phyloP scores from a whole-genome alignment of 2,329 filamentous ascomycete genomes.

The Exutisphaerella laricina region DNA sequence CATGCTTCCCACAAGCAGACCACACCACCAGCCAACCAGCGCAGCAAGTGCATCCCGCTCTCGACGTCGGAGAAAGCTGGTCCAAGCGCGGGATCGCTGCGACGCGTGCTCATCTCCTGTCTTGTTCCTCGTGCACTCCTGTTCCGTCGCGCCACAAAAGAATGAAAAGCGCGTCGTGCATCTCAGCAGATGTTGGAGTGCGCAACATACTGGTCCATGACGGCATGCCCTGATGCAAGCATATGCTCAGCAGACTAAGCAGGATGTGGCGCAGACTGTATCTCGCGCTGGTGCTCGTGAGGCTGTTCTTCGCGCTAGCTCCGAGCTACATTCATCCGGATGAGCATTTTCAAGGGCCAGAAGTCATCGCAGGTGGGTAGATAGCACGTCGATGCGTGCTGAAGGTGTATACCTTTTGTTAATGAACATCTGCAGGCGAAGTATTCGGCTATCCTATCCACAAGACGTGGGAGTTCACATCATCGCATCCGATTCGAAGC shows the following conservation, averaged over 20 bases:
- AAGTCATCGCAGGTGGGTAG: conserved; percentile 91
- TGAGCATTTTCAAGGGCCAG: conserved; percentile 97
- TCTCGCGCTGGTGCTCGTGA: conserved; percentile 69
- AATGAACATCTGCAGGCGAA: conserved; percentile 55
- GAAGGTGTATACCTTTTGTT: not conserved
- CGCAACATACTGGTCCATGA: not conserved
- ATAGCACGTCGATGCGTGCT: too few species aligned
- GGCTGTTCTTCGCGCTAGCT: conserved; percentile 88
- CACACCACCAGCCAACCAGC: too few species aligned
- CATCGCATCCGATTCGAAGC: conserved; percentile 81
- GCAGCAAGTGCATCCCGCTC: too few species aligned
- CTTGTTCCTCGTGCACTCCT: not conserved
- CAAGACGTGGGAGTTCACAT: conserved; percentile 94
- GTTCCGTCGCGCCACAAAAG: not conserved
- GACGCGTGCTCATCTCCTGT: conserved; percentile 2
- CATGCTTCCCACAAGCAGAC: too few species aligned
- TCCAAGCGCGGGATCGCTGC: not conserved
- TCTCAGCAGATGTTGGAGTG: conserved; percentile 4
- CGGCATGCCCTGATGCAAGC: not conserved
- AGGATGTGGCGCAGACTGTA: conserved; percentile 88
- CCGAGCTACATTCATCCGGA: conserved; percentile 97
- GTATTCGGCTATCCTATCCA: conserved; percentile 89
- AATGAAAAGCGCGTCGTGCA: not conserved
- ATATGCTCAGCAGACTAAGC: conserved; percentile 6
- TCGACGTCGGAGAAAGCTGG: too few species aligned